Base-by-base conservation (phyloP, 305 asterid genomes). In the Nicotiana rustica region DNA sequence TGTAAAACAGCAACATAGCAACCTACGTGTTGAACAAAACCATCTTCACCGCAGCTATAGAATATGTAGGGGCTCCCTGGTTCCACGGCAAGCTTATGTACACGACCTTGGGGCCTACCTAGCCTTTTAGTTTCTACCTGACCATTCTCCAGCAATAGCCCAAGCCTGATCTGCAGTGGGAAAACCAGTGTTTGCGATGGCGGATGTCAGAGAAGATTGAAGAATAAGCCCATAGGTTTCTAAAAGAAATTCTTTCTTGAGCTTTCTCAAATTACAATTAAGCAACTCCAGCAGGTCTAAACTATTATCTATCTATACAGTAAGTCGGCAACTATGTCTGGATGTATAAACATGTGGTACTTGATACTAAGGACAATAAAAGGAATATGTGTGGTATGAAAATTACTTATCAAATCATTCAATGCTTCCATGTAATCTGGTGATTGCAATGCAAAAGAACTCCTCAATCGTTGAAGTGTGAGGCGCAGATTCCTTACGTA, bases 11-110 rank as follows among this genome's bases (percentile, higher is more conserved):
- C 55, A 59, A 41, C 15, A 82, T 84, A 62, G 49, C 73, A 55
- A 87, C 91, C 79, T 89, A 94, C 98, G 49, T 88, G 97, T 81
- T 91, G 95, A 86, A 94, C 91, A 86, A 88, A 89, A 49, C 94
- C 97, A 86, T 94, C 98, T 86, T 94, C 97, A 41, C 95, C 97
- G 4, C 97, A 93, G 90, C 97, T 93, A 85, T 93, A 95, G 68
- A 93, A 89, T 84, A 92, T 89, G 82, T 91, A 86, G 18, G 98
- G 97, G 78, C 94, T 95, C 78, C 97, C 97, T 3, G 97, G 98
- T 84, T 95, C 98, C 10, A 91, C 92, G 21, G 98, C 98, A 83
- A 95, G 93, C 84, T 88, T 91, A 91, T 92, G 97, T 80, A 92
- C 97, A 55, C 97, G 96, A 65, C 96, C 97, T 83, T 83, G 93